These are phyloP conservation scores for Sclerotinia borealis DNA, from an alignment of 2,329 filamentous ascomycete genomes.

Conservation along the genomic window DNA sequence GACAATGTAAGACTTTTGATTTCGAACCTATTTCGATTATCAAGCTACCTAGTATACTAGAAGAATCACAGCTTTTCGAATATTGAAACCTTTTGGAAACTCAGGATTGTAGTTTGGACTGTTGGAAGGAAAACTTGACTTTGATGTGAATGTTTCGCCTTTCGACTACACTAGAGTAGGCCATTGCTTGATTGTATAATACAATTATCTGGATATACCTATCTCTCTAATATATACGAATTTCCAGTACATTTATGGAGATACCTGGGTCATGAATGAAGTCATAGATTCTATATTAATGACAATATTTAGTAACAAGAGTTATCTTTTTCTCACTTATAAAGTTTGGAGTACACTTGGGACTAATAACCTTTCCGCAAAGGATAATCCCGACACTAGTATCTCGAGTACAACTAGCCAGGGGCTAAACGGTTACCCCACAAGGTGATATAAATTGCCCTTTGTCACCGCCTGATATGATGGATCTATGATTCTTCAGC, in stretches of 20 bases:
- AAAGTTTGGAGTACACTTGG: too few species aligned
- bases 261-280: too few species aligned
- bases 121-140: not conserved
- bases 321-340: not conserved
- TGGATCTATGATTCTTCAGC: not conserved
- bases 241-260: too few species aligned
- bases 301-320: not conserved
- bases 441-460: not conserved
- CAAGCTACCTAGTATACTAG: not conserved
- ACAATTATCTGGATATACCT: not conserved
- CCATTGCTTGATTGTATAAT: not conserved
- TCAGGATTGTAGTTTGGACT: not conserved
- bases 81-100: not conserved
- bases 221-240: not conserved
- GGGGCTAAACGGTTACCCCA: not conserved
- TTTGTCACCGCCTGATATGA: constrained; percentile 4
- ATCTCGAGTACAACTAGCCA: not conserved
- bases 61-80: not conserved
- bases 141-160: not conserved
- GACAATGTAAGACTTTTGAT: not conserved
- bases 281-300: too few species aligned
- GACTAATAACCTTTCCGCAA: too few species aligned
- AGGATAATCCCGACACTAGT: not conserved
- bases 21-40: not conserved
- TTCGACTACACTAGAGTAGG: not conserved